phyloP scores from a whole-genome alignment of 1,139 yeast species.

The Meyerozyma athensensis region DNA sequence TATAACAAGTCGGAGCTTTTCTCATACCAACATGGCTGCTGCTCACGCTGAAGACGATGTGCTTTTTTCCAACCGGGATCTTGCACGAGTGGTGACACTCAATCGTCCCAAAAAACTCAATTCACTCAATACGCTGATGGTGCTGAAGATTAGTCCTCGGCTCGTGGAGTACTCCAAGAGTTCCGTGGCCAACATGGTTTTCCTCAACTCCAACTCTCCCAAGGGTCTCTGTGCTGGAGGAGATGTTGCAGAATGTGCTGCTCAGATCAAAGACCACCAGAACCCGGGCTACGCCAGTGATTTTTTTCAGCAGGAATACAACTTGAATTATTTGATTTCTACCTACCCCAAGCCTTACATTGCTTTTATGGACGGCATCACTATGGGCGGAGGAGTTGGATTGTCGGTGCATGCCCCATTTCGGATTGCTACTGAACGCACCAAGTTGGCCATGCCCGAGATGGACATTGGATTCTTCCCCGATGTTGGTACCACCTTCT shows the following conservation, averaged over 20 bases:
- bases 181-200: slow-evolving; percentile 55
- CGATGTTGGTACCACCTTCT: slow-evolving; percentile 92
- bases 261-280: slow-evolving; percentile 38
- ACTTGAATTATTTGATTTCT: slow-evolving; percentile 72
- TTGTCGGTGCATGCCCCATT: slow-evolving; percentile 89
- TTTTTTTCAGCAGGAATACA: slow-evolving; percentile 78
- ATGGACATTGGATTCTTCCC: slow-evolving; percentile 96
- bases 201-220: slow-evolving; percentile 65
- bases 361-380: slow-evolving; percentile 83
- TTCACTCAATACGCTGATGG: slow-evolving; percentile 80
- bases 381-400: slow-evolving; percentile 99
- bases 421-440: slow-evolving; percentile 85
- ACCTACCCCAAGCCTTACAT: slow-evolving; percentile 83
- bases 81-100: slow-evolving; percentile 70
- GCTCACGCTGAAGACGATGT: slow-evolving; percentile 49
- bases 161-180: slow-evolving; percentile 74
- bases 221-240: slow-evolving; percentile 87
- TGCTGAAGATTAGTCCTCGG: slow-evolving; percentile 67
- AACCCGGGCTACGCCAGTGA: slow-evolving; percentile 51
- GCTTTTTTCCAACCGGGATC: slow-evolving; percentile 55
- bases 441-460: slow-evolving; percentile 96
- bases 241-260: slow-evolving; percentile 78
- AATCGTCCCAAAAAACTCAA: slow-evolving; percentile 83
- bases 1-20: neutral
- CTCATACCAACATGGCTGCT: slow-evolving; percentile 8